Conservation (phyloP, 306 rosid genomes). For the Vigna unguiculata region DNA sequence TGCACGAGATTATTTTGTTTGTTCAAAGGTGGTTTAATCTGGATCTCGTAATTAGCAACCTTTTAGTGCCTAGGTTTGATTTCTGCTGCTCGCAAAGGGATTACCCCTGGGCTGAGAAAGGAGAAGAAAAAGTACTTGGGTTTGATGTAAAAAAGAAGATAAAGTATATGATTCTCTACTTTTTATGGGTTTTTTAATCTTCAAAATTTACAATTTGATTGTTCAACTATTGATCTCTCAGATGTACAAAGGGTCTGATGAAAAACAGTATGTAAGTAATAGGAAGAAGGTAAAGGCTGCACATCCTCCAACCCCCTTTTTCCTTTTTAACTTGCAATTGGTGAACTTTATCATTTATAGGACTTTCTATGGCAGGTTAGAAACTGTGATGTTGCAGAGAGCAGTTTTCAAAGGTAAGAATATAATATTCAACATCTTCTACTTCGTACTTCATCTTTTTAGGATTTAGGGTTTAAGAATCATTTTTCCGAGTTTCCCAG, state of each 20-base stretch:
- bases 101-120: neutral
- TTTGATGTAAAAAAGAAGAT: neutral
- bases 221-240: slow-evolving; percentile 34
- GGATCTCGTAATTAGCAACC: slow-evolving; percentile 17
- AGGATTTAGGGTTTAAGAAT: neutral
- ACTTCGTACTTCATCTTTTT: slow-evolving; percentile 24
- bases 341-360: slow-evolving; percentile 28
- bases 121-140: neutral
- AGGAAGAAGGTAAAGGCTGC: slow-evolving; percentile 36
- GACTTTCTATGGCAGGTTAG: slow-evolving; percentile 39
- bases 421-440: slow-evolving; percentile 12
- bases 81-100: neutral
- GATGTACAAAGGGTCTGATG: slow-evolving; percentile 35
- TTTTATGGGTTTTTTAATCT: slow-evolving; percentile 33
- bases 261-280: slow-evolving; percentile 17
- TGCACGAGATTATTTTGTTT: slow-evolving; percentile 1
- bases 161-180: neutral
- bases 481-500: neutral
- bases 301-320: neutral
- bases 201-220: slow-evolving; percentile 26
- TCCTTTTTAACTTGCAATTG: neutral
- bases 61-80: slow-evolving; percentile 14
- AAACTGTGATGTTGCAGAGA: slow-evolving; percentile 38
- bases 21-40: neutral
- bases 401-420: slow-evolving; percentile 40